Evolutionary conservation across 441 rosid genomes (phyloP).

Genomic region (Jatropha podagrica): DNA sequence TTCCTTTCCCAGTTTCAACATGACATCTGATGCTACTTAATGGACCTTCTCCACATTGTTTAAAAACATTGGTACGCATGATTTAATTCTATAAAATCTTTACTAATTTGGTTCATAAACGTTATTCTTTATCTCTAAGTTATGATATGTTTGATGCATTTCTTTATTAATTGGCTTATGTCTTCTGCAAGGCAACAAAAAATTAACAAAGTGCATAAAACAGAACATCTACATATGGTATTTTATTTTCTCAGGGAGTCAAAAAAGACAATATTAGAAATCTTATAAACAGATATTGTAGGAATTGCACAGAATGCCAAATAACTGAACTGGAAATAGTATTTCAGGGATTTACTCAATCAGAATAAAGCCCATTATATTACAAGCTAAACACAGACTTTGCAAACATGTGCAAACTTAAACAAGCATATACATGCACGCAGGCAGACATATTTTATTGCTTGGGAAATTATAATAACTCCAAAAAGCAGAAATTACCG

Average conservation of each 20-base stretch:
- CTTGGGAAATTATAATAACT: not conserved
- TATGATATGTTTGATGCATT: not conserved
- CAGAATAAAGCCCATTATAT: not conserved
- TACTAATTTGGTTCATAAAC: not conserved
- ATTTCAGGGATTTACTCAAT: not conserved
- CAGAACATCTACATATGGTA: not conserved
- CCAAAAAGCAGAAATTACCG: slow-evolving; percentile 31
- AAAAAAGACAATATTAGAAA: not conserved
- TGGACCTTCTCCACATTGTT: not conserved
- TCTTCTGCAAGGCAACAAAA: not conserved
- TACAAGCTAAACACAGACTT: not conserved
- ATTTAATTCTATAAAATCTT: not conserved
- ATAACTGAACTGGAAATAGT: not conserved
- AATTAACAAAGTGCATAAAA: not conserved
- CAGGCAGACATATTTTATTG: not conserved
- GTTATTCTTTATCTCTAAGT: not conserved
- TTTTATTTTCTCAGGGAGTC: not conserved
- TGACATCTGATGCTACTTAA: not conserved
- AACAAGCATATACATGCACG: not conserved
- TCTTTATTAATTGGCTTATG: not conserved
- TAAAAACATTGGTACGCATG: not conserved
- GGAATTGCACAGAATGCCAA: not conserved
- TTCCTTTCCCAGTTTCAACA: not conserved
- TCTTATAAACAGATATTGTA: not conserved
- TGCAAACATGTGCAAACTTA: not conserved